Evolutionary conservation across 257 asterid genomes (phyloP).

Genomic region (Datura wrightii): DNA sequence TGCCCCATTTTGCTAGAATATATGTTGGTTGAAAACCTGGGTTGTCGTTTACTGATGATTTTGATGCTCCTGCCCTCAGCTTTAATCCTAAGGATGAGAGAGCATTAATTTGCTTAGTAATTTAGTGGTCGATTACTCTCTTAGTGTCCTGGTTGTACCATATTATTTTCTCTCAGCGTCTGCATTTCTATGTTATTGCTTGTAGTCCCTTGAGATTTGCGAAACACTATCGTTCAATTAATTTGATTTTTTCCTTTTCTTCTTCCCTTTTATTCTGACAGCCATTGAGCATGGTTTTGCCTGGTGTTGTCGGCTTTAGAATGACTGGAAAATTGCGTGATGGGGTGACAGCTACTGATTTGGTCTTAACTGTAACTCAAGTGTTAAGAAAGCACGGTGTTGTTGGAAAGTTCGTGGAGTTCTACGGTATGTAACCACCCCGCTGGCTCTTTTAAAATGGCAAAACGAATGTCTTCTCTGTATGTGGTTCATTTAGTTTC

Average conservation of each 20-base stretch:
- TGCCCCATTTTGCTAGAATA: background rate
- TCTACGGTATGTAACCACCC: conserved; percentile 50
- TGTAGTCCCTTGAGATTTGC: background rate
- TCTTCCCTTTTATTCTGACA: conserved; percentile 36
- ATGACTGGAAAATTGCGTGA: conserved; percentile 71
- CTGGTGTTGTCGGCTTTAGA: conserved; percentile 91
- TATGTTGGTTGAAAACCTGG: background rate
- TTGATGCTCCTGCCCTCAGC: background rate
- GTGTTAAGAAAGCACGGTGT: conserved; percentile 91
- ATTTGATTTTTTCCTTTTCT: background rate
- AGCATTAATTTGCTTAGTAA: background rate
- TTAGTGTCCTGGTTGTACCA: background rate
- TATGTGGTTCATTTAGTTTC: conserved; percentile 3
- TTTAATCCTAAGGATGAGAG: background rate
- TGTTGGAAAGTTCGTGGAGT: conserved; percentile 89
- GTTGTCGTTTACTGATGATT: background rate
- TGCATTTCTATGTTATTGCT: background rate
- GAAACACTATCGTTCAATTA: background rate
- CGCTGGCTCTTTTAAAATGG: background rate
- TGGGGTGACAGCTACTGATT: conserved; percentile 94
- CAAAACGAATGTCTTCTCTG: background rate
- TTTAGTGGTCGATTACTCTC: background rate
- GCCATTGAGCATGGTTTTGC: conserved; percentile 98
- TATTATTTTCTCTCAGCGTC: background rate
- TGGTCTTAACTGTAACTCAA: conserved; percentile 92